Percentiles rank a stretch among this genome's conserved stretches.
These are phyloP conservation scores for Pyronema domesticum DNA, from an alignment of 495 filamentous ascomycete genomes.

Conservation along the genomic window DNA sequence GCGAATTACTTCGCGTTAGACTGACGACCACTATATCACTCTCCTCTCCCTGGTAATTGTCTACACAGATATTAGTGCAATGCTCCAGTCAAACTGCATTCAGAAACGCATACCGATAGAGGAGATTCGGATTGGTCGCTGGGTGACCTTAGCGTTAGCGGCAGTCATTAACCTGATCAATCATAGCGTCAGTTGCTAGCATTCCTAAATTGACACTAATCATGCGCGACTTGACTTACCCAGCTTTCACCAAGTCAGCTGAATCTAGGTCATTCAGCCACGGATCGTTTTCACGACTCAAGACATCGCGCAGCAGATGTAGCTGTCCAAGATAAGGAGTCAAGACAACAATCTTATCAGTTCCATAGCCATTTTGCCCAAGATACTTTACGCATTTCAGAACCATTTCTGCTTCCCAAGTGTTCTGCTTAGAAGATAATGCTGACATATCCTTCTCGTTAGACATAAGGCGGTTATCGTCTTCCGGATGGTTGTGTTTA, in stretches of 20 bases:
- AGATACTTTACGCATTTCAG: slow-evolving; percentile 53
- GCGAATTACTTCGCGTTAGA: slow-evolving; percentile 47
- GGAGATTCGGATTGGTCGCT: slow-evolving; percentile 39
- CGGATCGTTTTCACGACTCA: slow-evolving; percentile 36
- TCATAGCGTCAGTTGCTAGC: slow-evolving; percentile 27
- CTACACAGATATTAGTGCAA: slow-evolving; percentile 21
- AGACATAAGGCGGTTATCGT: slow-evolving; percentile 25
- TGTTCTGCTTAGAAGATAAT: slow-evolving; percentile 41
- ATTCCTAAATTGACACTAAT: background rate
- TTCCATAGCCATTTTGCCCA: slow-evolving; percentile 57
- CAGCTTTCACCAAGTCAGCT: slow-evolving; percentile 28
- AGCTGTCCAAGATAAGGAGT: slow-evolving; percentile 64
- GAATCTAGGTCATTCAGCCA: slow-evolving; percentile 55
- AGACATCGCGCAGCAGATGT: slow-evolving; percentile 33
- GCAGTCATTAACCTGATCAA: slow-evolving; percentile 38
- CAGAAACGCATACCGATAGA: slow-evolving; percentile 42
- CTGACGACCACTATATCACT: slow-evolving; percentile 54
- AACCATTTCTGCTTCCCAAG: slow-evolving; percentile 49
- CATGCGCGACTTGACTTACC: background rate
- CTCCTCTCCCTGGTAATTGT: slow-evolving; percentile 73
- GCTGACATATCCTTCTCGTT: slow-evolving; percentile 36
- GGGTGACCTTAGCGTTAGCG: slow-evolving; percentile 34
- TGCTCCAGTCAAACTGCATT: background rate
- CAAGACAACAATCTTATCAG: slow-evolving; percentile 46
- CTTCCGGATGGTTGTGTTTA: slow-evolving; percentile 41